Conservation (phyloP, 345 rosid genomes). For the Firmiana major region DNA sequence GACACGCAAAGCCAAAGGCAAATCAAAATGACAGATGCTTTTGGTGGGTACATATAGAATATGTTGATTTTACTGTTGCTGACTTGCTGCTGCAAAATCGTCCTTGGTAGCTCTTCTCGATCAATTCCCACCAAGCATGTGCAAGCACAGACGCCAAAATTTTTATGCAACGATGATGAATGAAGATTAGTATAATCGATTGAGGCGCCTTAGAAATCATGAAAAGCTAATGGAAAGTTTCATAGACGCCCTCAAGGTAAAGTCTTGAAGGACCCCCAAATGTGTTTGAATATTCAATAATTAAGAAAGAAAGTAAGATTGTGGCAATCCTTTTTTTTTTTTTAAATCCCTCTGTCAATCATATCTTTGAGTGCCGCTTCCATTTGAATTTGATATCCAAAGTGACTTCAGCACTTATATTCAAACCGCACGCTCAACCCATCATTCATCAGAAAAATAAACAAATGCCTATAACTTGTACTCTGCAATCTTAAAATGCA, state of each 20-base stretch:
- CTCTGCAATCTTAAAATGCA: background rate
- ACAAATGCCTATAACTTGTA: background rate
- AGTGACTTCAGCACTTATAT: slow-evolving; percentile 19
- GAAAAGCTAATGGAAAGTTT: slow-evolving; percentile 5
- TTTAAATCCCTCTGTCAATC: background rate
- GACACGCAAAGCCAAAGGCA: background rate
- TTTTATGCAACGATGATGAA: background rate
- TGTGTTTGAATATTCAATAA: slow-evolving; percentile 14
- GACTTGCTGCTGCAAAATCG: background rate
- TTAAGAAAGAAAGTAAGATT: background rate
- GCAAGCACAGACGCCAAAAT: background rate
- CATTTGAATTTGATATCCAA: slow-evolving; percentile 20
- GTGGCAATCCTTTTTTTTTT: slow-evolving; percentile 14
- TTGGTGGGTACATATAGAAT: background rate
- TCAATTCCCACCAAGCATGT: background rate
- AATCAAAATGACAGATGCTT: slow-evolving; percentile 10
- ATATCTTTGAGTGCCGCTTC: slow-evolving; percentile 14
- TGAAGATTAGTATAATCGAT: background rate
- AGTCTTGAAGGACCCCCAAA: background rate
- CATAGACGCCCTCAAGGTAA: slow-evolving; percentile 11
- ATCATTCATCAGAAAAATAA: slow-evolving; percentile 11
- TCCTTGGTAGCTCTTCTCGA: background rate
- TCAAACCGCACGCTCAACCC: slow-evolving; percentile 30
- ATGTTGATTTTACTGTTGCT: background rate
- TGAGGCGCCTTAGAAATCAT: background rate